Evolutionary conservation across 768 basidiomycete species (phyloP), one percentile per base, ranked within the genome.

Genomic region (Jaapia argillacea): DNA sequence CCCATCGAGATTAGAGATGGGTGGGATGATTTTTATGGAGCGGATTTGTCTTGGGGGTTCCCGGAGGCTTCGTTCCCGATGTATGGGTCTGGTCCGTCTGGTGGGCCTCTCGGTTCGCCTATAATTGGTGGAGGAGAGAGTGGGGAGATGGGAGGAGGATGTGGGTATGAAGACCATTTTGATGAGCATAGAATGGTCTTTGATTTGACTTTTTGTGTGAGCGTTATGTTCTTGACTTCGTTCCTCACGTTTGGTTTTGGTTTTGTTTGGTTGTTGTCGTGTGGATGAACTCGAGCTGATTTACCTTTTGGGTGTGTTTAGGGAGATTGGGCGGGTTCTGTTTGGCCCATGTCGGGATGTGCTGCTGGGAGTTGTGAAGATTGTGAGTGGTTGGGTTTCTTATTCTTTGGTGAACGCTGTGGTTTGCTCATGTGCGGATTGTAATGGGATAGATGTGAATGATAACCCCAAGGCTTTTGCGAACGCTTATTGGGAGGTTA

Each of bases 401-500:
- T 39, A 3, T 18, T 39, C 23, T 14, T 40, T 3, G 24, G 6
- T 36, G 13, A 2, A 12, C 23, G 7, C 14, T 5, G 3, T 6
- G 10, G 23, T 36, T 31, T n/a, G 21, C 23, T 25, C 5, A 44
- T n/a, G 35, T n/a, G 20, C 1, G 7, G n/a, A n/a, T n/a, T n/a
- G n/a, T 36, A 21, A 4, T 14, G 18, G 4, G 35, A 4, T 43
- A 80, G 78, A 68, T 49, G 82, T 85, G 24, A 58, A 75, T 55
- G 70, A 74, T 47, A 70, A 78, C 50, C 82, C 85, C 0, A 45
- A 53, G 4, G 69, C 67, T 10, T 85, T 85, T 59, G 31, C 47
- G 7, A 65, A 81, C 14, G 79, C 84, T 1, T 85, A 79, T 58
- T 87, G 81, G 81, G 75, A 75, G 48, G 68, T 87, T 57, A 74